These are phyloP conservation scores for Salmacisia buchloeana DNA, from an alignment of 1,284 basidiomycete genomes.

Conservation along the genomic window DNA sequence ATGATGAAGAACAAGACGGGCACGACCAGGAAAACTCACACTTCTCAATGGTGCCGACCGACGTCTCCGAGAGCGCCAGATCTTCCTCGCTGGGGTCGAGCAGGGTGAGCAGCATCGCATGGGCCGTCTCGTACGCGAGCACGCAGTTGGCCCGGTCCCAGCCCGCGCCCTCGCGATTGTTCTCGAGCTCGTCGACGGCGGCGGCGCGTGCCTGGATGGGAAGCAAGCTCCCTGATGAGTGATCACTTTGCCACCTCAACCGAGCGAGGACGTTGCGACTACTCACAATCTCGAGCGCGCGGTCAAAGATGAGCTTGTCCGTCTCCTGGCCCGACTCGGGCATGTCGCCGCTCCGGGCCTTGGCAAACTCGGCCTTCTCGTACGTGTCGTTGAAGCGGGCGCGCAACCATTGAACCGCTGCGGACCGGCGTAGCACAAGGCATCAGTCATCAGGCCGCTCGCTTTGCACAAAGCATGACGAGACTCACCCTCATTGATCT, in stretches of 20 bases:
- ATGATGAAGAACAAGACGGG: background rate
- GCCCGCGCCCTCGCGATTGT: conserved; percentile 53
- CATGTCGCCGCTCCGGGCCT: conserved; percentile 54
- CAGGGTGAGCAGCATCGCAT: conserved; percentile 84
- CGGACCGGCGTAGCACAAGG: background rate
- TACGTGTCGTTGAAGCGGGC: conserved; percentile 59
- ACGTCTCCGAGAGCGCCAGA: conserved; percentile 32
- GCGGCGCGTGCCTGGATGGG: conserved; percentile 73
- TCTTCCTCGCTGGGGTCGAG: conserved; percentile 82
- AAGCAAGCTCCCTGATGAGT: background rate
- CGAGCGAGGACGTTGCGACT: conserved; percentile 58
- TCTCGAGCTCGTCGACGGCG: conserved; percentile 78
- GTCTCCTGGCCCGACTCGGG: conserved; percentile 53
- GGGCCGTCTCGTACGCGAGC: conserved; percentile 84
- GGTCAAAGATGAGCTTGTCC: conserved; percentile 58
- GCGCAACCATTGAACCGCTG: conserved; percentile 59
- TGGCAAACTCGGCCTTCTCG: conserved; percentile 59
- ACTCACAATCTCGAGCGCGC: conserved; percentile 57
- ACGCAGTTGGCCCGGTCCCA: conserved; percentile 73
- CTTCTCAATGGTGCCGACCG: conserved; percentile 41
- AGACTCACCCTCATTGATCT: conserved; percentile 57
- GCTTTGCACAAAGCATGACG: background rate
- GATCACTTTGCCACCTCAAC: background rate
- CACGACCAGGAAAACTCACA: conserved; percentile 16
- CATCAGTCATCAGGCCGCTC: too few species aligned